These are phyloP conservation scores for Phytopythium litorale DNA, from an alignment of 352 stramenopile species.

Conservation along the genomic window DNA sequence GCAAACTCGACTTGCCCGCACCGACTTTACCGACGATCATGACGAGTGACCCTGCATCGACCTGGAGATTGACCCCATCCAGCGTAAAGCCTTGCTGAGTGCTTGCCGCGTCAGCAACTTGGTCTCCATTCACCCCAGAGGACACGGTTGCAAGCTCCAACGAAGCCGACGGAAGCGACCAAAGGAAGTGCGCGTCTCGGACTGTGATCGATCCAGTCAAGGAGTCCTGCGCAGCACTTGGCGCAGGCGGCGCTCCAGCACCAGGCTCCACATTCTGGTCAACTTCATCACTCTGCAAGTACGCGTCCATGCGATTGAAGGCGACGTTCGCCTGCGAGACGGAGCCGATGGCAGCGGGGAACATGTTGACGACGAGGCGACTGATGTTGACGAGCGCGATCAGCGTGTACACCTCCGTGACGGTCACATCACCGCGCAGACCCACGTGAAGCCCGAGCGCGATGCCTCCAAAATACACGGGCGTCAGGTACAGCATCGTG, in stretches of 20 bases:
- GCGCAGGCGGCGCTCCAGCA: background rate
- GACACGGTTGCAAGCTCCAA: background rate
- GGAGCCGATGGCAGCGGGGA: slow-evolving; percentile 19
- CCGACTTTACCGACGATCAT: slow-evolving; percentile 58
- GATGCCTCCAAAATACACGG: slow-evolving; percentile 25
- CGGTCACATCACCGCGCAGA: slow-evolving; percentile 24
- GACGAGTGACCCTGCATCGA: slow-evolving; percentile 36
- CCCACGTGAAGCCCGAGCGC: slow-evolving; percentile 32
- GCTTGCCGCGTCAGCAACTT: slow-evolving; percentile 12
- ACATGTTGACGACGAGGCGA: slow-evolving; percentile 14
- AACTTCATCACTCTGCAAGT: slow-evolving; percentile 23
- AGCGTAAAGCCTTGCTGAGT: background rate
- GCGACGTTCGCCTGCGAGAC: slow-evolving; percentile 21
- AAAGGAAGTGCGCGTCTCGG: background rate
- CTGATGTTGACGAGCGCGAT: slow-evolving; percentile 32
- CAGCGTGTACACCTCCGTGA: slow-evolving; percentile 42
- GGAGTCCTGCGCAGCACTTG: slow-evolving; percentile 6
- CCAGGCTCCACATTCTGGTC: background rate
- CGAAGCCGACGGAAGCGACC: background rate
- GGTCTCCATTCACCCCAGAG: background rate
- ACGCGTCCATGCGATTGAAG: slow-evolving; percentile 22
- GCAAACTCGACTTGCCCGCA: slow-evolving; percentile 49
- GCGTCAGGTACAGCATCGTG: slow-evolving; percentile 47
- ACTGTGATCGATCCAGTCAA: background rate
- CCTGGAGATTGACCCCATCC: slow-evolving; percentile 32